phyloP scores from a whole-genome alignment of 2,329 filamentous ascomycete species.

The Aspergillus jensenii region DNA sequence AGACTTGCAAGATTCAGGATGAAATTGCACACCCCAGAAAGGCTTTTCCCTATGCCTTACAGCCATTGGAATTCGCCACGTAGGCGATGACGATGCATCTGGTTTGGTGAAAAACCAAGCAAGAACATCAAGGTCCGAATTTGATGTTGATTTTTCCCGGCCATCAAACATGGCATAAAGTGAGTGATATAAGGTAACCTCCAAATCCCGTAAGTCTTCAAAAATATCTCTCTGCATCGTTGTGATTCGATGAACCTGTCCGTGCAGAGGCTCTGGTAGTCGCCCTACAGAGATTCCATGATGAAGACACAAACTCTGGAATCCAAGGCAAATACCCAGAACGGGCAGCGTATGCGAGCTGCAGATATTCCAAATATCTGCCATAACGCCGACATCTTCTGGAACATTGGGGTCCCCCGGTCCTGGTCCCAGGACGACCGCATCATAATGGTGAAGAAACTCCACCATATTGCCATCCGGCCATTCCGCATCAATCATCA shows the following conservation, averaged over 20 bases:
- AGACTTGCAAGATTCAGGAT: slow-evolving; percentile 87
- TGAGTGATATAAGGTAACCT: slow-evolving; percentile 76
- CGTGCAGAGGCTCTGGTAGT: slow-evolving; percentile 74
- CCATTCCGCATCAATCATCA: slow-evolving; percentile 65
- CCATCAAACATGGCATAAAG: slow-evolving; percentile 49
- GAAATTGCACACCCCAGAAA: slow-evolving; percentile 86
- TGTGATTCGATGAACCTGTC: slow-evolving; percentile 69
- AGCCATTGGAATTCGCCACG: slow-evolving; percentile 67
- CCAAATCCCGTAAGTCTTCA: slow-evolving; percentile 56
- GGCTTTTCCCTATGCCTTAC: slow-evolving; percentile 67
- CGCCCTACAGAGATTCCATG: slow-evolving; percentile 67
- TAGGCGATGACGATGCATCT: slow-evolving; percentile 32
- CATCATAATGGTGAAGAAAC: slow-evolving; percentile 67
- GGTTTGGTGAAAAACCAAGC: slow-evolving; percentile 58
- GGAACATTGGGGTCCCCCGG: slow-evolving; percentile 74
- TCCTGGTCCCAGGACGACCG: slow-evolving; percentile 85
- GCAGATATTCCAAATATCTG: slow-evolving; percentile 68
- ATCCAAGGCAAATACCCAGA: slow-evolving; percentile 84
- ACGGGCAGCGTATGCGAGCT: slow-evolving; percentile 67
- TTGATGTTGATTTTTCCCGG: slow-evolving; percentile 17
- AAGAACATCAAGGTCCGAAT: slow-evolving; percentile 50
- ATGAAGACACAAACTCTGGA: slow-evolving; percentile 73
- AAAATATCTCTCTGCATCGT: slow-evolving; percentile 68
- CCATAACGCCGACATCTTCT: slow-evolving; percentile 81
- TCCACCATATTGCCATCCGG: slow-evolving; percentile 45